A percentile compares a stretch with the other conserved stretches of the same genome.
These are phyloP conservation scores for Russula earlei DNA, from an alignment of 768 basidiomycete genomes.

Conservation along the genomic window DNA sequence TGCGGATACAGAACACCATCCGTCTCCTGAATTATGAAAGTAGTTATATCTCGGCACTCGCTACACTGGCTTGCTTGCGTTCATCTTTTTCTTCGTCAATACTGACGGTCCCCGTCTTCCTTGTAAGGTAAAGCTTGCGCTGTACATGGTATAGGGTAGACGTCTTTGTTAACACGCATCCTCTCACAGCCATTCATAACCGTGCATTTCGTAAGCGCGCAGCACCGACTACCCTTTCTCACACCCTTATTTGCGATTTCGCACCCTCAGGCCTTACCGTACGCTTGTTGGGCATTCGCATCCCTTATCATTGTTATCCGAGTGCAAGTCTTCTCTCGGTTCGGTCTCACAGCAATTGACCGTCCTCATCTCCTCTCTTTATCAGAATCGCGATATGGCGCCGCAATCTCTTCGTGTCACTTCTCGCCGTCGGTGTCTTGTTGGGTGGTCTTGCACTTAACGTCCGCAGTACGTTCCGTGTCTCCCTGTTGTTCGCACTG, in stretches of 20 bases:
- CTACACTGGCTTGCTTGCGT: background rate
- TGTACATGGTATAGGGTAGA: background rate
- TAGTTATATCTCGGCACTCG: conserved; percentile 11
- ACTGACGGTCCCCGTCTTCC: background rate
- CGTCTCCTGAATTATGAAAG: background rate
- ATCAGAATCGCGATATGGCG: conserved; percentile 6
- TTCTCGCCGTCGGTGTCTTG: background rate
- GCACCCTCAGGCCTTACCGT: background rate
- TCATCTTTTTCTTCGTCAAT: background rate
- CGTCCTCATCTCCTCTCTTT: background rate
- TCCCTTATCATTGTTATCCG: background rate
- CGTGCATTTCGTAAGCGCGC: background rate
- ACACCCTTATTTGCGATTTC: background rate
- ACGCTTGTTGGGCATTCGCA: background rate
- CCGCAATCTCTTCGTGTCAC: background rate
- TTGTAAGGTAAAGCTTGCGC: background rate
- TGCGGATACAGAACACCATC: too few relatives aligned
- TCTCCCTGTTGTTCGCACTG: background rate
- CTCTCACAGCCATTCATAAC: background rate
- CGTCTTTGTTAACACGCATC: background rate
- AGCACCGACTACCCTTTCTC: background rate
- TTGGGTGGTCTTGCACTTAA: background rate
- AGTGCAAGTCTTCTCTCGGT: background rate
- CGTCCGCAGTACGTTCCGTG: background rate
- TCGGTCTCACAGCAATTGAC: background rate